Evolutionary conservation across 352 stramenopile genomes (phyloP).

Genomic region (Globisporangium paddicum): DNA sequence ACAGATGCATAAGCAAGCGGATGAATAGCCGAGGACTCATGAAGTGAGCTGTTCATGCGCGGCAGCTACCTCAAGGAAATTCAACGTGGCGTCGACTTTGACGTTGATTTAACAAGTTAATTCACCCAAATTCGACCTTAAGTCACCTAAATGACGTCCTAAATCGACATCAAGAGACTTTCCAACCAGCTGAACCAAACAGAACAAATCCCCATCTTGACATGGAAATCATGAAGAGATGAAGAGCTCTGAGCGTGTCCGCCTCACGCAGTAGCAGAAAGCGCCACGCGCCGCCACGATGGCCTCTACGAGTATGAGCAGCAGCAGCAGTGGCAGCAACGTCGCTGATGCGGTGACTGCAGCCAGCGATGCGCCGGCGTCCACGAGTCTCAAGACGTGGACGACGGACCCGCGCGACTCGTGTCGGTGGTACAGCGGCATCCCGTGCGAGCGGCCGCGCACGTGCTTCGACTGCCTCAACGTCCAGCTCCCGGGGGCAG

Average conservation of each 20-base stretch:
- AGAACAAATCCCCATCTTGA: neutral
- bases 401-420: conserved; percentile 12
- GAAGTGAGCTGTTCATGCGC: neutral
- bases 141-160: too few species aligned
- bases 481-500: conserved; percentile 19
- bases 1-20: neutral
- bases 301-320: neutral
- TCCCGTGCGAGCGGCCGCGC: conserved; percentile 16
- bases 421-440: conserved; percentile 18
- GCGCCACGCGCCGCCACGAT: neutral
- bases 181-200: neutral
- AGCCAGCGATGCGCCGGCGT: neutral
- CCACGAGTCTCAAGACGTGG: conserved; percentile 1
- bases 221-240: neutral
- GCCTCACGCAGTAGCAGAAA: neutral
- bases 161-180: neutral
- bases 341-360: neutral
- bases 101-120: neutral
- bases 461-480: conserved; percentile 32
- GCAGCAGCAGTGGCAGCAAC: neutral
- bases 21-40: neutral
- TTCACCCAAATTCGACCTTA: neutral
- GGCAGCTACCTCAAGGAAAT: neutral
- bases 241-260: too few species aligned
- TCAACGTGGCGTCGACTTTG: too few species aligned